Evolutionary conservation across 1,139 yeast genomes (phyloP).

Genomic region (Maudiozyma humilis): DNA sequence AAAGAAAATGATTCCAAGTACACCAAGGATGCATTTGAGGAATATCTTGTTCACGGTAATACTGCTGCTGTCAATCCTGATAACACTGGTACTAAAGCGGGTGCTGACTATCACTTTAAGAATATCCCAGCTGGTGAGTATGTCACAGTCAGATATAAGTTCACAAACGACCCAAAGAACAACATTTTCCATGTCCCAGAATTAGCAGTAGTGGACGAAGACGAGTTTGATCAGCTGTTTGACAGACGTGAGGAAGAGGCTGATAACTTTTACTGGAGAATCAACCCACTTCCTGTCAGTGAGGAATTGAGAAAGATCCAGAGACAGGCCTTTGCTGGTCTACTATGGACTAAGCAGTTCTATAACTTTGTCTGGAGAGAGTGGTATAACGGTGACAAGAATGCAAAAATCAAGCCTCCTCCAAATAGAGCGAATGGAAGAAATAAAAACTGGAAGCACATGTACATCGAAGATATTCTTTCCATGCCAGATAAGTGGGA

Average conservation of each 20-base stretch:
- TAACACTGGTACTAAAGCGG: slow-evolving; percentile 61
- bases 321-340: slow-evolving; percentile 91
- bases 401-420: slow-evolving; percentile 65
- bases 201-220: slow-evolving; percentile 60
- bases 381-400: slow-evolving; percentile 87
- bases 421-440: slow-evolving; percentile 75
- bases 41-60: slow-evolving; percentile 57
- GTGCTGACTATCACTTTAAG: slow-evolving; percentile 78
- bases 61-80: slow-evolving; percentile 61
- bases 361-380: slow-evolving; percentile 80
- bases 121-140: slow-evolving; percentile 82
- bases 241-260: slow-evolving; percentile 80
- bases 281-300: slow-evolving; percentile 77
- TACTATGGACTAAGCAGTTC: slow-evolving; percentile 91
- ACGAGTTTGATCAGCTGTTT: slow-evolving; percentile 64
- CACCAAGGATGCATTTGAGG: slow-evolving; percentile 90
- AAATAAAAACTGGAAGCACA: slow-evolving; percentile 82
- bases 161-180: slow-evolving; percentile 36
- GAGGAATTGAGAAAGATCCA: slow-evolving; percentile 80
- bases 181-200: slow-evolving; percentile 23
- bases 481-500: slow-evolving; percentile 97
- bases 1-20: slow-evolving; percentile 45
- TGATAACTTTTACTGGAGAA: slow-evolving; percentile 86
- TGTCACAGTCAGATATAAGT: slow-evolving; percentile 77
- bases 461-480: slow-evolving; percentile 80